Conservation (phyloP, 306 rosid species). For the Lotus japonicus region DNA sequence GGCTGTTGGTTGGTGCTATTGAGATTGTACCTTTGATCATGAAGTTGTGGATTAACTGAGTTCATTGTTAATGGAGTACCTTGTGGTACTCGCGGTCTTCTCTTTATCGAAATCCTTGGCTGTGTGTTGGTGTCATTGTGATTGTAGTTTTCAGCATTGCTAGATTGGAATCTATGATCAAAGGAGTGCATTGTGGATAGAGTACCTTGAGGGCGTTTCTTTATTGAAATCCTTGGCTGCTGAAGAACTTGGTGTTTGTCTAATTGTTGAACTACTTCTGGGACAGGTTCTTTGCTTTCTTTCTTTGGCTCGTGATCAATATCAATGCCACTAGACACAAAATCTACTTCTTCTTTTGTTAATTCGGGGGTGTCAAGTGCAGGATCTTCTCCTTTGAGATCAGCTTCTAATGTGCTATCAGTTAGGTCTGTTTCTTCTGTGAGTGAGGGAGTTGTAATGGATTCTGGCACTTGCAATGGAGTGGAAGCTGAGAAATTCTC, state of each 20-base stretch:
- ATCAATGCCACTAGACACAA: constrained; percentile 1
- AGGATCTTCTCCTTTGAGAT: neutral
- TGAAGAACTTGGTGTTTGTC: constrained; percentile 42
- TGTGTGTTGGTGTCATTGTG: constrained; percentile 50
- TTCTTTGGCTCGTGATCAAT: constrained; percentile 13
- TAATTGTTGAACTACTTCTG: constrained; percentile 21
- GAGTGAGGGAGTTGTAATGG: constrained; percentile 7
- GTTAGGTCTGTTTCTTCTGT: constrained; percentile 11
- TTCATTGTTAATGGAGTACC: constrained; percentile 23
- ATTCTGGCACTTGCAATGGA: neutral
- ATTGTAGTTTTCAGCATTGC: constrained; percentile 35
- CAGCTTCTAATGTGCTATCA: constrained; percentile 2
- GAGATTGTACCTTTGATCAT: constrained; percentile 40
- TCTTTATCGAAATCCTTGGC: constrained; percentile 40
- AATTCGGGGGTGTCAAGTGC: neutral
- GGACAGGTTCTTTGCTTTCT: constrained; percentile 22
- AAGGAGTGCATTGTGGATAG: constrained; percentile 38
- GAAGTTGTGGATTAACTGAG: constrained; percentile 32
- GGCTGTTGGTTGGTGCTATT: constrained; percentile 60
- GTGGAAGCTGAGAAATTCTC: constrained; percentile 19
- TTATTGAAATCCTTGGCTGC: constrained; percentile 42
- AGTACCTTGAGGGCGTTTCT: constrained; percentile 43
- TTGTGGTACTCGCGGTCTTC: constrained; percentile 31
- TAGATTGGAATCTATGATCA: constrained; percentile 24
- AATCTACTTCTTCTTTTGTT: constrained; percentile 25